Percentiles rank a stretch among this genome's conserved stretches.
Conservation (phyloP, 2,329 filamentous ascomycete species). For the Ramularia endophylla region DNA sequence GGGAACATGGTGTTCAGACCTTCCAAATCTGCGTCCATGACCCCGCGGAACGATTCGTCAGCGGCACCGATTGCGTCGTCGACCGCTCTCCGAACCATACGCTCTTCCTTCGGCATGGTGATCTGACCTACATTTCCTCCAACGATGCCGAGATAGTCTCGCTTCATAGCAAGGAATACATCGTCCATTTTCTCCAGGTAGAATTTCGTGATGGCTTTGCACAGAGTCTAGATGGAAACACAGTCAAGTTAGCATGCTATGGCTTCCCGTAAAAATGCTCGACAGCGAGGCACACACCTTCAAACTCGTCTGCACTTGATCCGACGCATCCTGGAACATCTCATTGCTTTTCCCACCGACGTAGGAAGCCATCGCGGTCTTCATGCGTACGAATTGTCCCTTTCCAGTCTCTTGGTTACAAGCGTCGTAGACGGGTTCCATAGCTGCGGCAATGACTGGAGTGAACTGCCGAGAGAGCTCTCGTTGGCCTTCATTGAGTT, state of each 20-base stretch:
- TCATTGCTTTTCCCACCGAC: conserved; percentile 35
- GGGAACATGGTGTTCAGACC: conserved; percentile 10
- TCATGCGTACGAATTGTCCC: conserved; percentile 50
- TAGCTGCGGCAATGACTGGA: conserved; percentile 41
- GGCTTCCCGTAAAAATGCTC: no score
- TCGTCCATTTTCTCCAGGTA: conserved; percentile 44
- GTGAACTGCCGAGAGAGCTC: conserved; percentile 51
- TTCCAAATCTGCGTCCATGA: conserved; percentile 14
- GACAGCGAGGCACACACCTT: no score
- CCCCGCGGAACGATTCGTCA: conserved; percentile 15
- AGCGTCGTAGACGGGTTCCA: conserved; percentile 42
- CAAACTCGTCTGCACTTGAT: conserved; percentile 38
- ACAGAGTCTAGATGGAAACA: conserved; percentile 29
- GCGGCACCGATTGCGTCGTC: conserved; percentile 14
- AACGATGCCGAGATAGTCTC: conserved; percentile 35
- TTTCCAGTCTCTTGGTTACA: conserved; percentile 42
- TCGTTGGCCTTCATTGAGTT: conserved; percentile 44
- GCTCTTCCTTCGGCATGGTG: conserved; percentile 18
- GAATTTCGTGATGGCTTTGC: conserved; percentile 36
- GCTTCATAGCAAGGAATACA: conserved; percentile 33
- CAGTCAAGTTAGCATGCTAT: no score
- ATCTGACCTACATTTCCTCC: conserved; percentile 17
- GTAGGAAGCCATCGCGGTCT: conserved; percentile 42
- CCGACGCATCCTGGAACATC: conserved; percentile 48
- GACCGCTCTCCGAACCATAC: conserved; percentile 13